Base-by-base conservation (phyloP, 140 eudicot species). In the Oenanthe javanica region DNA sequence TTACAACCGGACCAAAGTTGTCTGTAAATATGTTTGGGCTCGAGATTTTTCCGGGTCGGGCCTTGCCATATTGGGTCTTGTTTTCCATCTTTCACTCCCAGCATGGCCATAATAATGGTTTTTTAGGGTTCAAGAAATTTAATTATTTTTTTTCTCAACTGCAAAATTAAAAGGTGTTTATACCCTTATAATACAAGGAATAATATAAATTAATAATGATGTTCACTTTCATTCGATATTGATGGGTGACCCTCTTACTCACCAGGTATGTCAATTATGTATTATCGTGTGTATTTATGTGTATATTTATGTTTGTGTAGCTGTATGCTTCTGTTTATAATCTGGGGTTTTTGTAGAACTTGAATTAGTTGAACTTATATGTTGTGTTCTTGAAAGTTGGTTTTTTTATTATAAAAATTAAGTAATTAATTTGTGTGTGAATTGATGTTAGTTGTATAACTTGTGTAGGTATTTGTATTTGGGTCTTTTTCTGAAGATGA, bases 401-500 rank as follows among this genome's bases (percentile, higher is more conserved):
- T 8, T 7, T 14, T 31, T 42, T 16, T 71, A 4, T 36, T 36
- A 36, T 1, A 36, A 36, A 36, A 36, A 31, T 36, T 36, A 36
- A 36, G 2, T 36, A 36, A 0, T 72, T 4, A 9, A 54, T 15
- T 46, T 42, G 21, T 47, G 52, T 47, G 61, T 75, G 21, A 21
- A 2, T 75, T 78, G 81, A 7, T 78, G 14, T 27, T 78, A 12
- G 64, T 36, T 54, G 55, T 79, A 10, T 50, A 21, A 63, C 42
- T 54, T 83, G 55, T 38, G 11, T 81, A 92, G 97, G 88, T 90
- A 61, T 46, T 93, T 72, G 42, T 93, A 79, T 93, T 93, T 75
- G 98, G 98, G 77, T 91, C 98, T 7, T 93, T 93, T 83, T 89
- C 97, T 55, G 98, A 91, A 85, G 97, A 89, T 77, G 98, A 93